A percentile compares a stretch with the other conserved stretches of the same genome.
phyloP scores from a whole-genome alignment of 306 rosid species.

The Acacia crassicarpa region DNA sequence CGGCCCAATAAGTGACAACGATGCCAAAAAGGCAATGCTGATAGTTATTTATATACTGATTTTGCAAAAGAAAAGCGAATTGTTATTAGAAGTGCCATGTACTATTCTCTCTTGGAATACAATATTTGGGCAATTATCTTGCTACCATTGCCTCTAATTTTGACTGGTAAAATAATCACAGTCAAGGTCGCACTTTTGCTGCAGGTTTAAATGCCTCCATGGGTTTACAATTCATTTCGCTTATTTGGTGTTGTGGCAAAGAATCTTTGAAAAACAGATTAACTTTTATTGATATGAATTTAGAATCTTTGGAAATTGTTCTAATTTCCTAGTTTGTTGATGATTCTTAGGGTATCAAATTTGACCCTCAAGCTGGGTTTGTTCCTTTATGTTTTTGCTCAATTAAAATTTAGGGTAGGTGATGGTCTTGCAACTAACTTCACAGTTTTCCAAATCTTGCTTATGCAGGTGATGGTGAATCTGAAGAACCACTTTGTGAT shows the following conservation, averaged over 20 bases:
- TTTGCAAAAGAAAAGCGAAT: background rate
- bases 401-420: background rate
- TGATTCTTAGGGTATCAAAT: constrained; percentile 75
- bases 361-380: constrained; percentile 93
- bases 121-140: background rate
- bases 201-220: background rate
- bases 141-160: background rate
- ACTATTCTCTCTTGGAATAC: background rate
- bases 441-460: constrained; percentile 30
- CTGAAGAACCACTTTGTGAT: constrained; percentile 71
- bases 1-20: background rate
- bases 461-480: constrained; percentile 72
- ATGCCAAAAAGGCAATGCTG: background rate
- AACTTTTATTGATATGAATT: constrained; percentile 7
- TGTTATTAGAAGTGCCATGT: background rate
- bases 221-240: constrained; percentile 21
- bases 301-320: constrained; percentile 21
- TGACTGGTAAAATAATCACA: background rate
- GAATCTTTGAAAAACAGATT: background rate
- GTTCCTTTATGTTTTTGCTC: constrained; percentile 19
- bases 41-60: background rate
- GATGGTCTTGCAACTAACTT: constrained; percentile 33
- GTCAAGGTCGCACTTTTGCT: background rate
- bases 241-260: constrained; percentile 14
- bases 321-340: constrained; percentile 32